These are phyloP conservation scores for Claviceps pazoutovae DNA, from an alignment of 2,329 filamentous ascomycete species.

Conservation along the genomic window DNA sequence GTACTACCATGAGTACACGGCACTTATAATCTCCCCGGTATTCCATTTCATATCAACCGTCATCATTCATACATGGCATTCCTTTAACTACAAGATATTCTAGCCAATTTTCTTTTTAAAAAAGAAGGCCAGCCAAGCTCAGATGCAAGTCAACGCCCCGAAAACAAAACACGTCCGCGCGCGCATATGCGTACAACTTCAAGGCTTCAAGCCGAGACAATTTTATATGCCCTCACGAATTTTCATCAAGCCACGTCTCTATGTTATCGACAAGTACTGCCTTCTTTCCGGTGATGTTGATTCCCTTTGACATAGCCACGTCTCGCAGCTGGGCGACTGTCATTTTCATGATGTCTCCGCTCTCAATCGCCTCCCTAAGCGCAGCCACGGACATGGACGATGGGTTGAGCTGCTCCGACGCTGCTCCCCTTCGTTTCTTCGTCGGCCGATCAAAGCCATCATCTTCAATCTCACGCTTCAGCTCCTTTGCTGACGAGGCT, in stretches of 20 bases:
- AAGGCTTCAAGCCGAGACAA: neutral
- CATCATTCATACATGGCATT: too few relatives aligned
- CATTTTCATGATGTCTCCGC: conserved; percentile 36
- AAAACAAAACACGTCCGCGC: neutral
- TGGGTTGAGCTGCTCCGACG: conserved; percentile 19
- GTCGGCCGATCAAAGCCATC: conserved; percentile 25
- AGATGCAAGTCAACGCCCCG: too few relatives aligned
- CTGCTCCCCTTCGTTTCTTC: conserved; percentile 29
- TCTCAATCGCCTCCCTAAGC: conserved; percentile 29
- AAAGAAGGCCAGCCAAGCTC: neutral
- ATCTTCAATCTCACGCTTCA: conserved; percentile 40
- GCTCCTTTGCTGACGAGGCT: conserved; percentile 23
- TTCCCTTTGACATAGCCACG: conserved; percentile 30
- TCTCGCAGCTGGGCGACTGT: conserved; percentile 39
- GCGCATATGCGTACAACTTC: neutral
- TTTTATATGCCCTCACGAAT: conserved; percentile 8
- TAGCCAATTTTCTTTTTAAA: neutral
- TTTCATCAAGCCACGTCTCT: conserved; percentile 42
- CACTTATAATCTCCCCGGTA: too few relatives aligned
- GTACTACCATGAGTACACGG: too few relatives aligned
- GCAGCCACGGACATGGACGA: conserved; percentile 29
- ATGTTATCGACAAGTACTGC: conserved; percentile 40
- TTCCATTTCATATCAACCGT: too few relatives aligned
- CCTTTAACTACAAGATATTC: too few relatives aligned
- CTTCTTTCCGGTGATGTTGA: conserved; percentile 38